Evolutionary conservation across 108 stramenopile genomes (phyloP), one percentile per base, ranked within the genome.

Genomic region (Skeletonema marinoi): DNA sequence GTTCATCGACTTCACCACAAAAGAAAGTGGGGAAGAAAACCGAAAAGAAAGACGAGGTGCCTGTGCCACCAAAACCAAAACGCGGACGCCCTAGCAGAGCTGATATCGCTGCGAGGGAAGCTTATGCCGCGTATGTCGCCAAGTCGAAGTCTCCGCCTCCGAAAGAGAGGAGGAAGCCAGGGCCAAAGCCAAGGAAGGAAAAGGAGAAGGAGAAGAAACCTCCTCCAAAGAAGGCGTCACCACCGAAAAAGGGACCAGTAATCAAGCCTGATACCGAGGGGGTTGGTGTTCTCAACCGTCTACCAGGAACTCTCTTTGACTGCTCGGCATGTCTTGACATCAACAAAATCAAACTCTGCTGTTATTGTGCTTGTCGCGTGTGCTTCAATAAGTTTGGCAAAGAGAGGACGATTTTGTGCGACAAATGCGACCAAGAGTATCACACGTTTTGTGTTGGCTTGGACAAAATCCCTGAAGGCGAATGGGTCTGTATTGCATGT

Each of bases 361-460:
- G 89, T 56, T 93, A 91, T 76, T 96, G 95, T 76, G 91, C 86
- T 32, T 96, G 95, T 50, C 88, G 92, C 6, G 60, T 86, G 41
- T 96, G 95, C 70, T 92, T 92, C 80, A 87, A 87, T n/a, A 96
- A 96, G 59, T 89, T 90, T 41, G 85, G 88, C 21, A 88, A 90
- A 25, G 78, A 83, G 51, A 71, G 68, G 35, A 80, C 76, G 14
- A 73, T 82, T 54, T 58, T 86, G 29, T 84, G 83, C 35, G 83
- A 84, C 33, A 78, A 78, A 42, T 84, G 83, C 35, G 83, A 80
- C 38, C 68, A 74, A 12, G 79, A 84, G 63, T 84, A 84, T 63
- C 83, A 84, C 30, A 84, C 79, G 36, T 84, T 78, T 63, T 84
- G 83, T 32, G 65, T 84, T 46, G 68, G 41, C 6, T 46, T 84